phyloP scores from a whole-genome alignment of 768 basidiomycete genomes.

The Tephrocybe sp. region DNA sequence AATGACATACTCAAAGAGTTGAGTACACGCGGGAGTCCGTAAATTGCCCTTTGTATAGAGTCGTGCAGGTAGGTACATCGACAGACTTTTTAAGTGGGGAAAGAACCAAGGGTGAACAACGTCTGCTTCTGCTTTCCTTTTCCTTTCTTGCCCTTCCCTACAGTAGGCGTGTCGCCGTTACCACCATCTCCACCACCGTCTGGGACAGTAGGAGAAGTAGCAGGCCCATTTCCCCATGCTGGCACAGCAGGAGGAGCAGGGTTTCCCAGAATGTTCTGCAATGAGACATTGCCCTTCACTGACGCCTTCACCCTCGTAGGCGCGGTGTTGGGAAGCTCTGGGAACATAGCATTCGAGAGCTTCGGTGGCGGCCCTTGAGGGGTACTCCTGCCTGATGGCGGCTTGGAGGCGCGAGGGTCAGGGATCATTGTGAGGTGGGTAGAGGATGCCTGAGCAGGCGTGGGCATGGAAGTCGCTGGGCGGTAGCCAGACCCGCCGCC shows the following conservation, averaged over 20 bases:
- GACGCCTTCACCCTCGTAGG: constrained; percentile 40
- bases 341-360: no score
- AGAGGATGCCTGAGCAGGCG: constrained; percentile 24
- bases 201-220: constrained; percentile 8
- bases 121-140: constrained; percentile 88
- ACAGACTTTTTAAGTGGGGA: constrained; percentile 35
- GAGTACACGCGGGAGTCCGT: no score
- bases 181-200: constrained; percentile 11
- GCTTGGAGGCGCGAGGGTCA: constrained; percentile 14
- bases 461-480: constrained; percentile 22
- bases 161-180: constrained; percentile 9
- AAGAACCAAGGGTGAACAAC: constrained; percentile 64
- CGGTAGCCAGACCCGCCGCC: constrained; percentile 21
- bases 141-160: constrained; percentile 63
- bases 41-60: no score
- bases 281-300: constrained; percentile 63
- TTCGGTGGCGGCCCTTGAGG: constrained; percentile 36
- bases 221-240: constrained; percentile 38
- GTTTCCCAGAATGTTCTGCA: constrained; percentile 67
- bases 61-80: no score
- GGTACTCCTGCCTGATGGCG: constrained; percentile 15
- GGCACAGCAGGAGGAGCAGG: constrained; percentile 31
- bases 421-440: constrained; percentile 21
- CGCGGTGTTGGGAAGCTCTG: no score
- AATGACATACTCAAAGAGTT: no score